Evolutionary conservation across 2,329 filamentous ascomycete species (phyloP).

Genomic region (Calonectria leucothoes): DNA sequence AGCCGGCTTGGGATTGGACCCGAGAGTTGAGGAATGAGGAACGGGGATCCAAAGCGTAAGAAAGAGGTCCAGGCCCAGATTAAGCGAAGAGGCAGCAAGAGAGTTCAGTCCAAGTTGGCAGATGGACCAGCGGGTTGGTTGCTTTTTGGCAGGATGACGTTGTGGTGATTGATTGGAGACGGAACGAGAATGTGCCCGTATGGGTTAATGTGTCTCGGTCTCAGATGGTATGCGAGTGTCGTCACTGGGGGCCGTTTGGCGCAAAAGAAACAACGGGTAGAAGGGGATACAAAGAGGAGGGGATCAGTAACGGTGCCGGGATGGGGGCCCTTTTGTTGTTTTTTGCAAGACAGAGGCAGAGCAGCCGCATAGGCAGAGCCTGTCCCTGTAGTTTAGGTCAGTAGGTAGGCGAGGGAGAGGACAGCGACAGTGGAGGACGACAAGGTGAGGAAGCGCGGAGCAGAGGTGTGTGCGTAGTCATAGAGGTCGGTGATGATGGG

Average conservation of each 20-base stretch:
- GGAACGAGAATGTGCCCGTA: constrained; percentile 1
- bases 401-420: constrained; percentile 2
- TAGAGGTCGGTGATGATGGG: constrained; percentile 6
- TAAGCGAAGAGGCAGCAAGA: constrained; percentile 33
- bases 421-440: constrained; percentile 5
- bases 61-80: constrained; percentile 36
- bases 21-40: constrained; percentile 36
- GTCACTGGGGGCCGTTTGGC: constrained; percentile 16
- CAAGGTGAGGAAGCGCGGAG: neutral
- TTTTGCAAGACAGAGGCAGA: constrained; percentile 14
- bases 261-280: constrained; percentile 3
- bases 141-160: constrained; percentile 19
- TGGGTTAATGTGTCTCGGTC: constrained; percentile 6
- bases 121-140: constrained; percentile 15
- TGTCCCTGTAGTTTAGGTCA: constrained; percentile 21
- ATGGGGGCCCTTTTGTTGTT: constrained; percentile 22
- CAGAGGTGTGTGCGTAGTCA: constrained; percentile 22
- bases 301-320: constrained; percentile 12
- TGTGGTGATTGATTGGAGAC: constrained; percentile 16
- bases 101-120: constrained; percentile 20
- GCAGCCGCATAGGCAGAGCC: constrained; percentile 17
- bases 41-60: constrained; percentile 39
- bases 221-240: constrained; percentile 12
- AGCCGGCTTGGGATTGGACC: constrained; percentile 29
- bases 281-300: constrained; percentile 11